Percentiles rank a stretch among this genome's conserved stretches.
These are phyloP conservation scores for Daldinia eschscholtzii DNA, from an alignment of 2,329 filamentous ascomycete species.

Conservation along the genomic window DNA sequence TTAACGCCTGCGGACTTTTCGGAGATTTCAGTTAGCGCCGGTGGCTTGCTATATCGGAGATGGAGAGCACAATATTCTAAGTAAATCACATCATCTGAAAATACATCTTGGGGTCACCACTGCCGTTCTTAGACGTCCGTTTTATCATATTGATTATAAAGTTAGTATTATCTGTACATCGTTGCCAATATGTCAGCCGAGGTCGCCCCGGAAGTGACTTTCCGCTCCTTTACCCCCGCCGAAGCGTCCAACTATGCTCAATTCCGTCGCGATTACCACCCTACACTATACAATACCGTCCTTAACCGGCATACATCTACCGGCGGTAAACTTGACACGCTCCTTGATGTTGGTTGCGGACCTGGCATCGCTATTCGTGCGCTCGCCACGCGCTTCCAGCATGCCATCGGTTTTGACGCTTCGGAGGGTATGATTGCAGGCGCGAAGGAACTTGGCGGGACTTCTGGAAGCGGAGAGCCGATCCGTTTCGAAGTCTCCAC, in stretches of 20 bases:
- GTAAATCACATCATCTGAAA: too few relatives aligned
- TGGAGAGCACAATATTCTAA: too few relatives aligned
- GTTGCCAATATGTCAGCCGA: neutral
- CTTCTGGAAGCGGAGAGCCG: constrained; percentile 14
- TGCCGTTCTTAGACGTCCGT: too few relatives aligned
- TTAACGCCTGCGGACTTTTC: constrained; percentile 3
- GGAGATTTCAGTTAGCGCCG: constrained; percentile 3
- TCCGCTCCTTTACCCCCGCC: constrained; percentile 4
- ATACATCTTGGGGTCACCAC: too few relatives aligned
- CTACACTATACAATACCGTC: constrained; percentile 8
- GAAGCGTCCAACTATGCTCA: constrained; percentile 9
- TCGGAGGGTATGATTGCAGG: constrained; percentile 28
- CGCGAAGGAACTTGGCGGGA: constrained; percentile 20
- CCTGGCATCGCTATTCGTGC: constrained; percentile 18
- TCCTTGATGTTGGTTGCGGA: constrained; percentile 1
- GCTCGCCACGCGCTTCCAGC: constrained; percentile 17
- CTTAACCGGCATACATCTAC: constrained; percentile 8
- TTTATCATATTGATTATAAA: too few relatives aligned
- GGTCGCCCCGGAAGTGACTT: neutral
- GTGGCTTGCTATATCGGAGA: neutral
- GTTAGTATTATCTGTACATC: neutral
- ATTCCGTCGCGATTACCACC: neutral
- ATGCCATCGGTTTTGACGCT: constrained; percentile 23
- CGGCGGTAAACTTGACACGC: neutral
- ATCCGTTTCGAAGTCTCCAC: constrained; percentile 26